phyloP scores from a whole-genome alignment of 1,139 yeast species.

The Kurtzmaniella quercitrusa region DNA sequence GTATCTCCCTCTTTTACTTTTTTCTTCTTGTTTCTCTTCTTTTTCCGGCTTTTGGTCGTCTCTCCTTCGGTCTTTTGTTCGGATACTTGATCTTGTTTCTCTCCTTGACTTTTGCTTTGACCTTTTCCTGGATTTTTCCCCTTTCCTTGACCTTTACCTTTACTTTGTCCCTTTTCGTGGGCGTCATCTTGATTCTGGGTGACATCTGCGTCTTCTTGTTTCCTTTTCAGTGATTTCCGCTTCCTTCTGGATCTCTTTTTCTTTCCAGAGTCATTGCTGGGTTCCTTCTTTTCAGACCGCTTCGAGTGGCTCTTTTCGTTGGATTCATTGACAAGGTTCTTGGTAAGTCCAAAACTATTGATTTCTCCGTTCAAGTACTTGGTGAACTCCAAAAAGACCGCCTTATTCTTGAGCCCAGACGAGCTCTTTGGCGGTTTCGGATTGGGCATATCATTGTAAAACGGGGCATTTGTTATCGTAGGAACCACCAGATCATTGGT shows the following conservation, averaged over 20 bases:
- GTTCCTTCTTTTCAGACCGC: slow-evolving; percentile 1
- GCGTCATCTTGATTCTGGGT: too few species aligned
- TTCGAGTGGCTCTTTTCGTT: background rate
- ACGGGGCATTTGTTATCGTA: slow-evolving; percentile 19
- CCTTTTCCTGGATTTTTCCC: slow-evolving; percentile 1
- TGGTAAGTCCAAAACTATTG: background rate
- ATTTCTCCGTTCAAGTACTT: slow-evolving; percentile 3
- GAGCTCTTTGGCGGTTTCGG: background rate
- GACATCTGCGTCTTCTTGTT: slow-evolving; percentile 1
- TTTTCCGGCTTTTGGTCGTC: slow-evolving; percentile 2
- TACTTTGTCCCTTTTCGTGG: too few species aligned
- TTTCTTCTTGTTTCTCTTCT: background rate
- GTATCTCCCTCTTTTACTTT: slow-evolving; percentile 1
- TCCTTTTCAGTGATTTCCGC: background rate
- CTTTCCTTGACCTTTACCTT: too few species aligned
- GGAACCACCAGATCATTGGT: slow-evolving; percentile 23
- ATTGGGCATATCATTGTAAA: slow-evolving; percentile 18
- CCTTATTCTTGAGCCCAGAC: slow-evolving; percentile 1
- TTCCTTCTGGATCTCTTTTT: slow-evolving; percentile 7
- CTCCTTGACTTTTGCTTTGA: background rate
- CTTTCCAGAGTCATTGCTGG: background rate
- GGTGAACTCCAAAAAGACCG: slow-evolving; percentile 1
- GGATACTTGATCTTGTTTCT: background rate
- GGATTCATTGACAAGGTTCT: background rate
- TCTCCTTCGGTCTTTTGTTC: slow-evolving; percentile 1